phyloP scores from a whole-genome alignment of 2,329 filamentous ascomycete genomes.

The Pestalotiopsis sp. region DNA sequence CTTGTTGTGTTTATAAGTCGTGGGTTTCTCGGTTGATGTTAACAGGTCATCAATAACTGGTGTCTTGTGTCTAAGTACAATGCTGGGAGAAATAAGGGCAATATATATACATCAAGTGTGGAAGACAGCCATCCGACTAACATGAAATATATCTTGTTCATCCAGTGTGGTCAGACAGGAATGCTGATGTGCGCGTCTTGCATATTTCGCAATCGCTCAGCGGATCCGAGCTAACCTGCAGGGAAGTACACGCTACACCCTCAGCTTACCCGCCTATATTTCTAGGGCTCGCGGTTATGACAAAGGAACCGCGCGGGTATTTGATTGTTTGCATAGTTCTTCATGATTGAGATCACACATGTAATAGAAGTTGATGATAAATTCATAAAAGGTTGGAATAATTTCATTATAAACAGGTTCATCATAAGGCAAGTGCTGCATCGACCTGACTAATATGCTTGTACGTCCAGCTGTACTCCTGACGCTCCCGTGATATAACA shows the following conservation, averaged over 20 bases:
- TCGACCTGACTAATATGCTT: background rate
- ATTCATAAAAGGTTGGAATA: background rate
- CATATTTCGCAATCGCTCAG: background rate
- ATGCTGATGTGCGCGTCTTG: background rate
- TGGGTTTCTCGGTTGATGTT: background rate
- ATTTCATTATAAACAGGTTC: background rate
- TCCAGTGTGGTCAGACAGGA: background rate
- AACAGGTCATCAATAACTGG: background rate
- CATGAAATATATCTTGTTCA: too few relatives aligned
- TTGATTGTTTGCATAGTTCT: too few relatives aligned
- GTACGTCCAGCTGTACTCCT: background rate
- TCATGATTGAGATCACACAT: too few relatives aligned
- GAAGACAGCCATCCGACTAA: too few relatives aligned
- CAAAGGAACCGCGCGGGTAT: background rate
- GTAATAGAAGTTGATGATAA: background rate
- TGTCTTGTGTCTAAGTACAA: too few relatives aligned
- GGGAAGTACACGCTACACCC: background rate
- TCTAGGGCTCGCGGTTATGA: background rate
- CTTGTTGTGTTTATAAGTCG: background rate
- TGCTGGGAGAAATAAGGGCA: too few relatives aligned
- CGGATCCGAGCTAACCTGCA: background rate
- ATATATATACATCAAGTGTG: too few relatives aligned
- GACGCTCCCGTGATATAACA: background rate
- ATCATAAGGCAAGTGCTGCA: background rate
- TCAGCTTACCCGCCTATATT: background rate